phyloP scores from a whole-genome alignment of 352 stramenopile genomes.

The Pythium vanterpoolii region DNA sequence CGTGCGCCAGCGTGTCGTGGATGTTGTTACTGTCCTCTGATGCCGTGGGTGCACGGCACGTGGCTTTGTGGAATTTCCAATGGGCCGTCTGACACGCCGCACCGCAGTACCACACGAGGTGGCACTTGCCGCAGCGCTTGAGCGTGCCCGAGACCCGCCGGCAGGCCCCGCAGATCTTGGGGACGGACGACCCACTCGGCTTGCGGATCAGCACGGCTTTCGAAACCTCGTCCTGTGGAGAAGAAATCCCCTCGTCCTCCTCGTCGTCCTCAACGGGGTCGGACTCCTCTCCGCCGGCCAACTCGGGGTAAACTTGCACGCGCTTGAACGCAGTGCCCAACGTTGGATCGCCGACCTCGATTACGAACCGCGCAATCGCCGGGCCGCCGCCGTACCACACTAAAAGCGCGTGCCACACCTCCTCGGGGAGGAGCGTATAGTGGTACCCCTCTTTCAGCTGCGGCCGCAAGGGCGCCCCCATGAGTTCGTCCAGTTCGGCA shows the following conservation, averaged over 20 bases:
- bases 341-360: slow-evolving; percentile 51
- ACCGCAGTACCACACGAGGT: slow-evolving; percentile 78
- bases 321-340: slow-evolving; percentile 59
- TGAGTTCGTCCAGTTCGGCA: slow-evolving; percentile 55
- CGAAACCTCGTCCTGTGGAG: neutral
- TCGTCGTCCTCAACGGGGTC: slow-evolving; percentile 34
- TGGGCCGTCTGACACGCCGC: slow-evolving; percentile 67
- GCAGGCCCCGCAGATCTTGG: slow-evolving; percentile 70
- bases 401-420: slow-evolving; percentile 73
- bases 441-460: slow-evolving; percentile 76
- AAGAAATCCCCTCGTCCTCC: slow-evolving; percentile 17
- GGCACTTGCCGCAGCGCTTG: slow-evolving; percentile 75
- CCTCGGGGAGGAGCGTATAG: slow-evolving; percentile 64
- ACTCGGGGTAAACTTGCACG: slow-evolving; percentile 69
- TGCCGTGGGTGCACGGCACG: slow-evolving; percentile 41
- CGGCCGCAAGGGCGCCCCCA: slow-evolving; percentile 55
- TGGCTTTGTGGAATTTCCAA: slow-evolving; percentile 77
- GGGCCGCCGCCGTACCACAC: slow-evolving; percentile 70
- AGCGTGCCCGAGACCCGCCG: slow-evolving; percentile 36
- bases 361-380: slow-evolving; percentile 70
- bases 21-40: slow-evolving; percentile 44
- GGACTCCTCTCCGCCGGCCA: slow-evolving; percentile 8
- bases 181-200: slow-evolving; percentile 30
- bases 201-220: slow-evolving; percentile 23
- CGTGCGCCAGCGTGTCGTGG: slow-evolving; percentile 35